Evolutionary conservation across 176 grass and related monocot species (phyloP).

Genomic region (Oryza officinalis): DNA sequence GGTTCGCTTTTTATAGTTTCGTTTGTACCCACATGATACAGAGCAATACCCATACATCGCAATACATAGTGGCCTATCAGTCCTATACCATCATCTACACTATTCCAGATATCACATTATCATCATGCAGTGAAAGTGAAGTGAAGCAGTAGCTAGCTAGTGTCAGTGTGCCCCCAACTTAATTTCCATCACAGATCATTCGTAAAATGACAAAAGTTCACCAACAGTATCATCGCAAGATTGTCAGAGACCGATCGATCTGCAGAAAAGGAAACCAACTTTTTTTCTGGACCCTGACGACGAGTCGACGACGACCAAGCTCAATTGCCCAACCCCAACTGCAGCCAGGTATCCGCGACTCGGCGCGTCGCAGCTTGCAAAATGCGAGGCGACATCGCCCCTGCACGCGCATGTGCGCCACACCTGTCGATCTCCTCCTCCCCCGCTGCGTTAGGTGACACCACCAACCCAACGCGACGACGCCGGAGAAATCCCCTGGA

Average conservation of each 20-base stretch:
- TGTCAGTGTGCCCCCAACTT: background rate
- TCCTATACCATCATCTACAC: background rate
- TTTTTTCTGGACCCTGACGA: conserved; percentile 1
- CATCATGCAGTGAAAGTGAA: background rate
- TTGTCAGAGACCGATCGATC: conserved; percentile 11
- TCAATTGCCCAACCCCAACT: background rate
- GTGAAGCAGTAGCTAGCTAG: background rate
- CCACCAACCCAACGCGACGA: background rate
- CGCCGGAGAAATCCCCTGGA: background rate
- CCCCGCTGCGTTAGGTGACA: background rate
- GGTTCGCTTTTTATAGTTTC: background rate
- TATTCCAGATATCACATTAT: background rate
- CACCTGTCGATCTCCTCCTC: background rate
- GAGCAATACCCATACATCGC: background rate
- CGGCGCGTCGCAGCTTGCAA: too few species aligned
- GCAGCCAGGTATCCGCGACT: background rate
- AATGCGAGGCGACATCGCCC: background rate
- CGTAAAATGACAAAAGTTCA: background rate
- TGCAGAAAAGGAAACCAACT: background rate
- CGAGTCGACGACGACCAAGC: background rate
- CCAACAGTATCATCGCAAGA: background rate
- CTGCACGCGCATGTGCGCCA: background rate
- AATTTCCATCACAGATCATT: background rate
- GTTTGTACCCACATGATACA: background rate
- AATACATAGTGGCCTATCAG: too few species aligned